Conservation (phyloP, 106 monocot genomes). For the Allium sativum region DNA sequence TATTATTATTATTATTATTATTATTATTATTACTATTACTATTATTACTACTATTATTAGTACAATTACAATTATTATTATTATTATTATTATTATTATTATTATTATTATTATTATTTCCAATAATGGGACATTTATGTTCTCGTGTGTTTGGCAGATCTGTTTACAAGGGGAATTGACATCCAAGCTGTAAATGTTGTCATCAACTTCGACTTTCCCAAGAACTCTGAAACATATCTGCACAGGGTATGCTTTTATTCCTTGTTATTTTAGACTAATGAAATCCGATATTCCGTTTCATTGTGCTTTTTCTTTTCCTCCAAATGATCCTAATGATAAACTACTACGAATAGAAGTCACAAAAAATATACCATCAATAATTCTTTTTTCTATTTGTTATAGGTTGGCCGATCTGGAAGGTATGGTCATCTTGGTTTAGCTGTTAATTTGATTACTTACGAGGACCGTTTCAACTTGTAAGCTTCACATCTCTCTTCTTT, state of each 20-base stretch:
- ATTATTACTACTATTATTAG: too few species aligned
- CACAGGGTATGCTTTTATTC: conserved; percentile 54
- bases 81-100: too few species aligned
- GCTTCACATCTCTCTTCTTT: neutral
- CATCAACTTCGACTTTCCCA: conserved; percentile 97
- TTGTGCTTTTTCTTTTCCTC: too few species aligned
- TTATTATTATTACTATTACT: too few species aligned
- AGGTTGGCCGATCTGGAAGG: conserved; percentile 97
- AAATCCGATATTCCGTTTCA: neutral
- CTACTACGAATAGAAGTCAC: too few species aligned
- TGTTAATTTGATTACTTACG: conserved; percentile 88
- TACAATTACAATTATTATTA: too few species aligned
- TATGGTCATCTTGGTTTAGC: conserved; percentile 95
- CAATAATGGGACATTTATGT: too few species aligned
- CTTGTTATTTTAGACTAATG: neutral
- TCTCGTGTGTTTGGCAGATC: conserved; percentile 32
- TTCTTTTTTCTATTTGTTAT: neutral
- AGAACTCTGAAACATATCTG: conserved; percentile 86
- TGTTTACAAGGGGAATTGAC: conserved; percentile 94
- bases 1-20: too few species aligned
- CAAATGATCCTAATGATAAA: too few species aligned
- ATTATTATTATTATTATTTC: too few species aligned
- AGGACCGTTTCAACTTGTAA: conserved; percentile 91
- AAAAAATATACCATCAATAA: too few species aligned
- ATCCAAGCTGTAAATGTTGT: conserved; percentile 99